Percentiles rank a stretch among this genome's conserved stretches.
phyloP scores from a whole-genome alignment of 2,329 filamentous ascomycete genomes.

The Alternaria dauci region DNA sequence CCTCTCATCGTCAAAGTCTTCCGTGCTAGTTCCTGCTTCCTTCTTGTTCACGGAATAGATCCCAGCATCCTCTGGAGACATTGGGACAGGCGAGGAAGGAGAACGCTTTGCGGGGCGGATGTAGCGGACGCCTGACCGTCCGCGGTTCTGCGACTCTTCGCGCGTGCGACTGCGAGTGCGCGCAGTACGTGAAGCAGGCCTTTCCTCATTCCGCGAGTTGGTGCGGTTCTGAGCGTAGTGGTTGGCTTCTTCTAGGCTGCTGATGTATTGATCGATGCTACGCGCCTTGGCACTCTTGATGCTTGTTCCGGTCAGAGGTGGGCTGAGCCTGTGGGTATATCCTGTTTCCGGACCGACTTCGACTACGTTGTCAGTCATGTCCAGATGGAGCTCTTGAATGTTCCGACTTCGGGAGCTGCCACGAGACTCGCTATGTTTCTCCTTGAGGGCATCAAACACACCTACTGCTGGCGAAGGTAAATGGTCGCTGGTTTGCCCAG shows the following conservation, averaged over 20 bases:
- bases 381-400: slow-evolving; percentile 70
- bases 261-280: slow-evolving; percentile 84
- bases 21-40: slow-evolving; percentile 52
- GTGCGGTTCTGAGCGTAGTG: slow-evolving; percentile 59
- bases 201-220: slow-evolving; percentile 54
- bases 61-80: slow-evolving; percentile 83
- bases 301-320: slow-evolving; percentile 57
- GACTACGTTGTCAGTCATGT: slow-evolving; percentile 56
- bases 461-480: slow-evolving; percentile 74
- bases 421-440: slow-evolving; percentile 68
- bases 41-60: slow-evolving; percentile 58
- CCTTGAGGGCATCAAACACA: slow-evolving; percentile 69
- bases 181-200: slow-evolving; percentile 57
- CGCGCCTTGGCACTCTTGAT: slow-evolving; percentile 66
- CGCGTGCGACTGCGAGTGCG: slow-evolving; percentile 58
- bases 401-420: slow-evolving; percentile 82
- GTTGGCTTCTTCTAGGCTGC: slow-evolving; percentile 80
- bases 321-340: slow-evolving; percentile 63
- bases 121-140: slow-evolving; percentile 70
- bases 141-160: slow-evolving; percentile 74
- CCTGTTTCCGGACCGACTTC: slow-evolving; percentile 42
- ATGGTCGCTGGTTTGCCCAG: slow-evolving; percentile 38
- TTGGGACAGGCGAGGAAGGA: slow-evolving; percentile 89
- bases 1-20: slow-evolving; percentile 58
- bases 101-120: slow-evolving; percentile 83